Conservation (phyloP, 2,329 filamentous ascomycete species). For the Botrytis elliptica region DNA sequence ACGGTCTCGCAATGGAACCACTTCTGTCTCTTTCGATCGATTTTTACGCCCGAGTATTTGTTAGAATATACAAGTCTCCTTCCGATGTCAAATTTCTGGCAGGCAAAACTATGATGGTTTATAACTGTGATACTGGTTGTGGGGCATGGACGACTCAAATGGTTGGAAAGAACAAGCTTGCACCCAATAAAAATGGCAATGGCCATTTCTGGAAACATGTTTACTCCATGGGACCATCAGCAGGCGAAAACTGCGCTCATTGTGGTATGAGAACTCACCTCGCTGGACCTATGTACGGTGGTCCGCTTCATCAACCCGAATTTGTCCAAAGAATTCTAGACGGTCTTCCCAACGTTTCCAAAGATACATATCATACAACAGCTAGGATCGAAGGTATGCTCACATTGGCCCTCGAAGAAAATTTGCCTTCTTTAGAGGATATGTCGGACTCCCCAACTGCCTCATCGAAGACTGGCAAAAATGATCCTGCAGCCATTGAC, state of each 20-base stretch:
- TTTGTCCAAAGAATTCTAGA: slow-evolving; percentile 80
- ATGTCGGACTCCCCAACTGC: slow-evolving; percentile 34
- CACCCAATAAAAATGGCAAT: slow-evolving; percentile 67
- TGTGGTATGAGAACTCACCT: slow-evolving; percentile 86
- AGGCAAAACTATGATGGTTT: slow-evolving; percentile 88
- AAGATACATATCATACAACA: slow-evolving; percentile 73
- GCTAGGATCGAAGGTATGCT: slow-evolving; percentile 89
- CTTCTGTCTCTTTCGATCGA: slow-evolving; percentile 92
- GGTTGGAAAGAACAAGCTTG: slow-evolving; percentile 66
- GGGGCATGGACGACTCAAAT: slow-evolving; percentile 87
- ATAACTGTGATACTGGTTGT: slow-evolving; percentile 87
- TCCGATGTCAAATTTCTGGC: slow-evolving; percentile 87
- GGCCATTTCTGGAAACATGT: slow-evolving; percentile 75
- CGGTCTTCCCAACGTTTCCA: slow-evolving; percentile 65
- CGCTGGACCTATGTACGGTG: slow-evolving; percentile 92
- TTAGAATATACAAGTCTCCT: slow-evolving; percentile 75
- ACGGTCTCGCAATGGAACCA: slow-evolving; percentile 86
- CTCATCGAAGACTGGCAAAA: slow-evolving; percentile 44
- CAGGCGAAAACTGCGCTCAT: slow-evolving; percentile 69
- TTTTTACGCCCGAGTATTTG: slow-evolving; percentile 89
- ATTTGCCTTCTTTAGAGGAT: slow-evolving; percentile 28
- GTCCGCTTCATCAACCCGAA: slow-evolving; percentile 77
- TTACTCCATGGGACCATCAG: slow-evolving; percentile 68
- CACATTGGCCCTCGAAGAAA: slow-evolving; percentile 79
- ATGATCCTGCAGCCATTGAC: slow-evolving; percentile 65